phyloP scores from a whole-genome alignment of 2,329 filamentous ascomycete species.

The Monosporascus cannonballus region DNA sequence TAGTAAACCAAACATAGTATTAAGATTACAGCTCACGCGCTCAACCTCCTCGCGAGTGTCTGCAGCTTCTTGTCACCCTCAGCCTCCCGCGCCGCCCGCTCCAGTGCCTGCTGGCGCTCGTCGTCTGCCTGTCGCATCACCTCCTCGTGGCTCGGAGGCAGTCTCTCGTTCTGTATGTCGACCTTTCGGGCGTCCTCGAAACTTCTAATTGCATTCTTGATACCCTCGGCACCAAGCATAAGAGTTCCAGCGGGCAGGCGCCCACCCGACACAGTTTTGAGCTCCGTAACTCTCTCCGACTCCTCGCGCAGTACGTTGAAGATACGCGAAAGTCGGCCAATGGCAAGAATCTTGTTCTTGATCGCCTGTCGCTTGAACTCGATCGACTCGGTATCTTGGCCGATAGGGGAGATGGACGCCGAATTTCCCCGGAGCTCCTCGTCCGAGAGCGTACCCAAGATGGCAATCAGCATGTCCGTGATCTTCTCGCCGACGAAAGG shows the following conservation, averaged over 20 bases:
- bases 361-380: constrained; percentile 95
- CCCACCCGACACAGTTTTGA: constrained; percentile 94
- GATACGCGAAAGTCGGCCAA: constrained; percentile 90
- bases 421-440: constrained; percentile 92
- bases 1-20: no score
- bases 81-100: constrained; percentile 79
- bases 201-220: constrained; percentile 94
- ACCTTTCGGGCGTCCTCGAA: constrained; percentile 98
- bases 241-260: constrained; percentile 90
- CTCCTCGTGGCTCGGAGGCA: constrained; percentile 90
- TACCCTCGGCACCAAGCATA: constrained; percentile 96
- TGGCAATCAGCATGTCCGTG: constrained; percentile 98
- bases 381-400: constrained; percentile 70
- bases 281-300: constrained; percentile 90
- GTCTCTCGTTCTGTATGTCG: constrained; percentile 89
- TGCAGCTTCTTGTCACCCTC: constrained; percentile 88
- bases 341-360: constrained; percentile 99
- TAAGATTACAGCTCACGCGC: constrained; percentile 66
- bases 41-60: constrained; percentile 81
- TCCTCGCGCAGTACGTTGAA: constrained; percentile 98
- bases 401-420: constrained; percentile 51
- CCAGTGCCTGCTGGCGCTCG: constrained; percentile 74
- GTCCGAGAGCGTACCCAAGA: constrained; percentile 99
- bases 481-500: constrained; percentile 99
- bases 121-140: constrained; percentile 77